Evolutionary conservation across 129 eudicot species (phyloP).

Genomic region (Gnaphalium uliginosum): DNA sequence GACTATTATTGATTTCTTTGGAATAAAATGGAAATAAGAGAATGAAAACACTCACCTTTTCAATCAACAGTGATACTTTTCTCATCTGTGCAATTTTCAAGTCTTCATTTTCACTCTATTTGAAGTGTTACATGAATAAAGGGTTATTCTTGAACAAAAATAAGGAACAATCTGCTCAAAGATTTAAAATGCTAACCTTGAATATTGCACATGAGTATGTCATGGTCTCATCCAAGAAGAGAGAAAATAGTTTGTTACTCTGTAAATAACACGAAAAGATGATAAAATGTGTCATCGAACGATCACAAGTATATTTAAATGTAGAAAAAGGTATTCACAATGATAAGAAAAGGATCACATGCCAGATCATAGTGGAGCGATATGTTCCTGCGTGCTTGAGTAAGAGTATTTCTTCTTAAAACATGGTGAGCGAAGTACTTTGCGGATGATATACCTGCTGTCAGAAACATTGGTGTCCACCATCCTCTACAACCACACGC

Average conservation of each 20-base stretch:
- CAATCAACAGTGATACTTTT: constrained; percentile 65
- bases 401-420: constrained; percentile 65
- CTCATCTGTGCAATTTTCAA: constrained; percentile 71
- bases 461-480: constrained; percentile 89
- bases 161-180: neutral
- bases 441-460: constrained; percentile 84
- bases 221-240: constrained; percentile 94
- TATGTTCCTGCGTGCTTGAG: constrained; percentile 95
- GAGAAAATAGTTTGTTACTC: constrained; percentile 79
- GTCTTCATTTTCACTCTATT: constrained; percentile 63
- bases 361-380: constrained; percentile 94
- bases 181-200: constrained; percentile 45
- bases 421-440: constrained; percentile 71
- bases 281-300: too few relatives aligned
- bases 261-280: constrained; percentile 18
- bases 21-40: neutral
- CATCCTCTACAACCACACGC: constrained; percentile 56
- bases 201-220: constrained; percentile 87
- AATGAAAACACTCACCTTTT: constrained; percentile 48
- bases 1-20: neutral
- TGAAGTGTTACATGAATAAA: constrained; percentile 2
- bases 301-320: neutral
- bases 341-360: neutral
- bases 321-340: neutral
- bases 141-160: neutral